phyloP scores from a whole-genome alignment of 768 basidiomycete species.

The Tricholoma matsutake region DNA sequence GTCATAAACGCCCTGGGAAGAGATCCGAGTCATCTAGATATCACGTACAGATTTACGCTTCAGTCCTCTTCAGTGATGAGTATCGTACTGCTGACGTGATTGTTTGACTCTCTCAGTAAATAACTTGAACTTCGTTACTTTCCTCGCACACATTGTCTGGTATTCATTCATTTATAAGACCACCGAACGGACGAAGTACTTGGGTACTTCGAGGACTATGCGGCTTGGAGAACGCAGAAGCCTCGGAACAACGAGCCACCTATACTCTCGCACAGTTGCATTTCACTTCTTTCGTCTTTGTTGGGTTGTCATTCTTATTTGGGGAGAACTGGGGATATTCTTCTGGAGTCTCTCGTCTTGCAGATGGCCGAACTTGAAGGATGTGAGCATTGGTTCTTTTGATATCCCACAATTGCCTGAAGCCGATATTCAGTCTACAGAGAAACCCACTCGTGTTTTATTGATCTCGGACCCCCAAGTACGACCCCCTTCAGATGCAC shows the following conservation, averaged over 20 bases:
- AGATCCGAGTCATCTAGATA: too few relatives aligned
- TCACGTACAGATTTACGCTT: too few relatives aligned
- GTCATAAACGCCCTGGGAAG: too few relatives aligned
- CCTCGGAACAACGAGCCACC: constrained; percentile 11
- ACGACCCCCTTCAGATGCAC: constrained; percentile 34
- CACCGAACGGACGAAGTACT: not conserved
- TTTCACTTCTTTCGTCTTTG: constrained; percentile 18
- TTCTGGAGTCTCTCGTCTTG: constrained; percentile 57
- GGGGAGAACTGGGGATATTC: constrained; percentile 63
- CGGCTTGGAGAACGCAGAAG: constrained; percentile 17
- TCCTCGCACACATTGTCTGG: not conserved
- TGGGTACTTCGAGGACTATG: constrained; percentile 11
- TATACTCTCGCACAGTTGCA: constrained; percentile 17
- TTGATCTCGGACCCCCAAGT: constrained; percentile 72
- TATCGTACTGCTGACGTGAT: too few relatives aligned
- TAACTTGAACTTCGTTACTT: not conserved
- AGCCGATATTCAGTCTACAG: constrained; percentile 2
- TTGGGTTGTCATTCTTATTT: constrained; percentile 38
- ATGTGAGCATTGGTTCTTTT: constrained; percentile 18
- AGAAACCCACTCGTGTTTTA: constrained; percentile 52
- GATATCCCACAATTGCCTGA: not conserved
- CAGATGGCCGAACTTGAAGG: constrained; percentile 50
- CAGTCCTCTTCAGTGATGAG: too few relatives aligned
- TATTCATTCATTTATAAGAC: not conserved
- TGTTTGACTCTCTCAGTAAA: too few relatives aligned